Conservation (phyloP, 1,139 yeast genomes). For the Maudiozyma humilis region DNA sequence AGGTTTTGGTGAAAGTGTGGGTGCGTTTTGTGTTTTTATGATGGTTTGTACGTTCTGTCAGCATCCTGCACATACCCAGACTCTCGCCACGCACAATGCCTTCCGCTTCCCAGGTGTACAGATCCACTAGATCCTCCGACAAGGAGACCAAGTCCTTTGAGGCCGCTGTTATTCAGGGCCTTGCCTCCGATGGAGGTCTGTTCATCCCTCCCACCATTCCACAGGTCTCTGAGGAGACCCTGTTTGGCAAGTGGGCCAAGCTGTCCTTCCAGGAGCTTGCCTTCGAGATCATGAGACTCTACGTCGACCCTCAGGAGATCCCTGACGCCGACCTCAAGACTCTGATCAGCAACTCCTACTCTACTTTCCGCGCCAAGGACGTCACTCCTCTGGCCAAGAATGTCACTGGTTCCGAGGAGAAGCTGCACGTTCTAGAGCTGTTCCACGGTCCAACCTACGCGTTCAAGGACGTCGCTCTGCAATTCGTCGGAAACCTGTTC, state of each 20-base stretch:
- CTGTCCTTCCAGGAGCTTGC: conserved; percentile 81
- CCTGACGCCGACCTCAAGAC: conserved; percentile 56
- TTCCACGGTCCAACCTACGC: conserved; percentile 99
- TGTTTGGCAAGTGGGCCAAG: conserved; percentile 57
- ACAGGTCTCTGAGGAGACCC: conserved; percentile 48
- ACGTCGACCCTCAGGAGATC: conserved; percentile 63
- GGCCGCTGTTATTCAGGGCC: conserved; percentile 86
- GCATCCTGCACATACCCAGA: neutral
- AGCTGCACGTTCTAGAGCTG: conserved; percentile 73
- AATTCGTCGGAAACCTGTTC: conserved; percentile 91
- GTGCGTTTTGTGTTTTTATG: no score
- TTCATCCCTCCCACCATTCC: conserved; percentile 85
- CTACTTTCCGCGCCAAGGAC: conserved; percentile 78
- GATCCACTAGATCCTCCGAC: conserved; percentile 74
- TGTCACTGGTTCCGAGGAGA: conserved; percentile 43
- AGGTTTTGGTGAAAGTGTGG: neutral
- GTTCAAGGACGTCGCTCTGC: conserved; percentile 95
- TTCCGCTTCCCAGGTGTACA: conserved; percentile 49
- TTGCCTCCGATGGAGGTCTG: conserved; percentile 94
- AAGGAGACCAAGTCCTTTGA: conserved; percentile 64
- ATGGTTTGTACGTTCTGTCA: neutral
- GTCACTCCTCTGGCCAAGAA: conserved; percentile 76
- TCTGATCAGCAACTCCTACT: conserved; percentile 64
- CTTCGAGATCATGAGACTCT: conserved; percentile 71
- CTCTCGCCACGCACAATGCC: no score